Evolutionary conservation across 306 rosid species (phyloP).

Genomic region (Castanopsis chinensis): DNA sequence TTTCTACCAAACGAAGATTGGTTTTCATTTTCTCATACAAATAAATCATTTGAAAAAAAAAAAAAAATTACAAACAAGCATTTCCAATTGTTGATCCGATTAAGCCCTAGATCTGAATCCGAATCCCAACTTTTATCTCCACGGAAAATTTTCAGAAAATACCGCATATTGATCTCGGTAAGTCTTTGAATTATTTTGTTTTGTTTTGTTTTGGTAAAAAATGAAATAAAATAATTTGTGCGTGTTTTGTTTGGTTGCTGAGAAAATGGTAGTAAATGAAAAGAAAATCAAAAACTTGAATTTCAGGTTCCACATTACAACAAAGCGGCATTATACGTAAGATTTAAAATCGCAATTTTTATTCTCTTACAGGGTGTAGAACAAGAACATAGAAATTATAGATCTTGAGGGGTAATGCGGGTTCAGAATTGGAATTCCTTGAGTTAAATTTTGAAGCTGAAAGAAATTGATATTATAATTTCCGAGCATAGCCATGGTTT

Average conservation of each 20-base stretch:
- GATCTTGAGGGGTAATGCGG: slow-evolving; percentile 44
- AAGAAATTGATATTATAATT: slow-evolving; percentile 4
- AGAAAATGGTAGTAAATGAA: not conserved
- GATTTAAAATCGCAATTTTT: too few relatives aligned
- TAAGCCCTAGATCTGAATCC: slow-evolving; percentile 45
- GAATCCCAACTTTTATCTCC: slow-evolving; percentile 14
- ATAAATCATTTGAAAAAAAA: slow-evolving; percentile 4
- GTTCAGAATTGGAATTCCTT: slow-evolving; percentile 29
- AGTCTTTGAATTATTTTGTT: not conserved
- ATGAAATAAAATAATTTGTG: too few relatives aligned
- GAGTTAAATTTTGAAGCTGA: slow-evolving; percentile 16
- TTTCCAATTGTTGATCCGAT: slow-evolving; percentile 31
- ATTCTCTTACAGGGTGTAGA: slow-evolving; percentile 36
- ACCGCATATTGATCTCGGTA: slow-evolving; percentile 20
- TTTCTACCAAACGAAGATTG: slow-evolving; percentile 32
- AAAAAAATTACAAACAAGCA: slow-evolving; percentile 15
- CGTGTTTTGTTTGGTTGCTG: not conserved
- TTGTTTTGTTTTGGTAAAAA: too few relatives aligned
- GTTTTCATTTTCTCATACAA: slow-evolving; percentile 1
- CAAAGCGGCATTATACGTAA: not conserved
- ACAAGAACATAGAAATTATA: slow-evolving; percentile 29
- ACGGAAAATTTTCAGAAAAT: not conserved
- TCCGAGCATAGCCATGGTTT: slow-evolving; percentile 44
- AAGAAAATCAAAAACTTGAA: not conserved
- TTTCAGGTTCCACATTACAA: not conserved